Evolutionary conservation across 1,284 basidiomycete genomes (phyloP), one percentile per base, ranked within the genome.

Genomic region (Ceratobasidium theobromae): DNA sequence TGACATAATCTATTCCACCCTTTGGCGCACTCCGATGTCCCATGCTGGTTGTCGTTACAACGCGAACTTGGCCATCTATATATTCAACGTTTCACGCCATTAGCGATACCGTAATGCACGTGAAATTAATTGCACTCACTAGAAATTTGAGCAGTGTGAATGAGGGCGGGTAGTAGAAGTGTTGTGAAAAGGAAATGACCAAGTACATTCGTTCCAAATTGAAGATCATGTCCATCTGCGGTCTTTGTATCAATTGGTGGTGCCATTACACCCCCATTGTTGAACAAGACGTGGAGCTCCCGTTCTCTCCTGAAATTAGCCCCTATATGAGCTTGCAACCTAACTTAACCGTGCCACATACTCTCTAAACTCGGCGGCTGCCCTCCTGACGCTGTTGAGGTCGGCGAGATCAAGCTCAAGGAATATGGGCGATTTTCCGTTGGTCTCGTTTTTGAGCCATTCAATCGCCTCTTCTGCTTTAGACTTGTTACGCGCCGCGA

Each of bases 181-280:
- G 76, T 75, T 16, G 83, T 82, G 40, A 86, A 76, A 52, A 79
- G 79, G 70, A 79, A 82, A 74, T 80, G 82, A 70, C 80, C 81
- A 27, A 86, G 73, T 33, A 80, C 78, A 71, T 87, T 87, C 12
- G 83, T 85, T 0, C 85, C 86, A 65, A 84, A 85, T 70, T 86
- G 84, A 4, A 85, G 71, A 46, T 84, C 81, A 69, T 80, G 81
- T 2, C 82, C 83, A 66, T 87, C 80, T 21, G 75, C 74, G 0
- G 85, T 85, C 40, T 79, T 67, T 60, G 74, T 67, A 3, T 81
- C 78, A 6, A 78, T 68, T 0, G 82, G 80, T 2, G 78, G 76
- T 0, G 74, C 71, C 83, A 83, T 84, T 9, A 89, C 78, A 4
- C 86, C 86, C 79, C 78, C 82, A 65, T 83, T 83, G 72, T 84